phyloP scores from a whole-genome alignment of 2,329 filamentous ascomycete genomes.

The Penicillium glabrum region DNA sequence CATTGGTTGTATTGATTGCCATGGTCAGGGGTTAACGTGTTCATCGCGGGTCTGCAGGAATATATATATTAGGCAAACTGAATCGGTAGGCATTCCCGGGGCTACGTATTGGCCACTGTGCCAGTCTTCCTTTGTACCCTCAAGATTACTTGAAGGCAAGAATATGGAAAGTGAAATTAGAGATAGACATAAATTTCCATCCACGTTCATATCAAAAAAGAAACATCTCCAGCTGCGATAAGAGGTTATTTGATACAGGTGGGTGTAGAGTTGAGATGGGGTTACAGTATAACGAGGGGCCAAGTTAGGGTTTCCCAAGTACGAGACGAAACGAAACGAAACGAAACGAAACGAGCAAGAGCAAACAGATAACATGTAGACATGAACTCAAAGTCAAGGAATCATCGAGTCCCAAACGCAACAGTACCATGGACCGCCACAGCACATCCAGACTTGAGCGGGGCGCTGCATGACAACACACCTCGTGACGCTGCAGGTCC shows the following conservation, averaged over 20 bases:
- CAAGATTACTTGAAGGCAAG: neutral
- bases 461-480: constrained; percentile 12
- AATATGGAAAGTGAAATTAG: neutral
- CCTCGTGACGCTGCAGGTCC: constrained; percentile 16
- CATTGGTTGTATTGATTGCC: neutral
- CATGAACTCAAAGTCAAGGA: constrained; percentile 7
- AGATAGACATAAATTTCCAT: neutral
- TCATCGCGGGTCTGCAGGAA: neutral
- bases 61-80: neutral
- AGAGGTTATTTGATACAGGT: neutral
- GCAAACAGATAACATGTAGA: neutral
- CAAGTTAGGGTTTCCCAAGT: neutral
- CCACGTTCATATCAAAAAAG: too few species aligned
- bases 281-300: neutral
- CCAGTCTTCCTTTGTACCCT: neutral
- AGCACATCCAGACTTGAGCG: constrained; percentile 1
- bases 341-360: neutral
- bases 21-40: neutral
- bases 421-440: constrained; percentile 4
- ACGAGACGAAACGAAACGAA: neutral
- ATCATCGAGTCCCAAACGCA: constrained; percentile 5
- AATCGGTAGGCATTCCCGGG: neutral
- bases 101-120: neutral
- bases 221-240: neutral
- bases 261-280: neutral